These are phyloP conservation scores for Phylloporus arenicola DNA, from an alignment of 768 basidiomycete genomes.

Conservation along the genomic window DNA sequence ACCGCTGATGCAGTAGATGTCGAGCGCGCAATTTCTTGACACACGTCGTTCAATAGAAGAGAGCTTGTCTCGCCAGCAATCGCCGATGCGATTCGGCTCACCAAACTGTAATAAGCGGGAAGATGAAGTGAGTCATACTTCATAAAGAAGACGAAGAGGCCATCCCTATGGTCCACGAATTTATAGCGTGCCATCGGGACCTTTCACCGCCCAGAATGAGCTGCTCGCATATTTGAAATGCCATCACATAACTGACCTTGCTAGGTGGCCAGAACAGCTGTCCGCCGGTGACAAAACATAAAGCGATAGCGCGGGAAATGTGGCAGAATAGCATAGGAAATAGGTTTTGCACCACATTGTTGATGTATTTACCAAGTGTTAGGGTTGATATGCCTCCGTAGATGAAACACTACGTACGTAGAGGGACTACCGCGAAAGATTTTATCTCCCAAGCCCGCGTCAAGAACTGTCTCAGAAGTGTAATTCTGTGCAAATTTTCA, in stretches of 20 bases:
- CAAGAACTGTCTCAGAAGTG: background rate
- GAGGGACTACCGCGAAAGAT: background rate
- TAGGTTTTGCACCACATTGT: background rate
- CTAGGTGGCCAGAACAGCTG: background rate
- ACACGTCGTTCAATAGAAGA: conserved; percentile 12
- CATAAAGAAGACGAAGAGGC: background rate
- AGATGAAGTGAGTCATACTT: background rate
- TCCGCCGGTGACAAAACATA: background rate
- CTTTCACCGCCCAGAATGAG: background rate
- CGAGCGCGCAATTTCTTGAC: conserved; percentile 31
- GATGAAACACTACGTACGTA: background rate
- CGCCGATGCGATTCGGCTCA: background rate
- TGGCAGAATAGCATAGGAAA: background rate
- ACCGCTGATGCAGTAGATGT: conserved; percentile 42
- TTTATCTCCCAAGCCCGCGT: background rate
- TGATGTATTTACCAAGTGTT: background rate
- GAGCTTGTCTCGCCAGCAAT: background rate
- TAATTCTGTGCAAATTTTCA: background rate
- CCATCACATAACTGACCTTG: background rate
- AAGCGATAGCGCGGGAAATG: background rate
- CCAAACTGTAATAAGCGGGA: background rate
- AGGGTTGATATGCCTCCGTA: background rate
- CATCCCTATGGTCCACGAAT: background rate
- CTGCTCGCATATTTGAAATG: background rate
- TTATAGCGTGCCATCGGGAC: background rate